Conservation (phyloP, 2,329 filamentous ascomycete species). For the Escovopsis weberi region DNA sequence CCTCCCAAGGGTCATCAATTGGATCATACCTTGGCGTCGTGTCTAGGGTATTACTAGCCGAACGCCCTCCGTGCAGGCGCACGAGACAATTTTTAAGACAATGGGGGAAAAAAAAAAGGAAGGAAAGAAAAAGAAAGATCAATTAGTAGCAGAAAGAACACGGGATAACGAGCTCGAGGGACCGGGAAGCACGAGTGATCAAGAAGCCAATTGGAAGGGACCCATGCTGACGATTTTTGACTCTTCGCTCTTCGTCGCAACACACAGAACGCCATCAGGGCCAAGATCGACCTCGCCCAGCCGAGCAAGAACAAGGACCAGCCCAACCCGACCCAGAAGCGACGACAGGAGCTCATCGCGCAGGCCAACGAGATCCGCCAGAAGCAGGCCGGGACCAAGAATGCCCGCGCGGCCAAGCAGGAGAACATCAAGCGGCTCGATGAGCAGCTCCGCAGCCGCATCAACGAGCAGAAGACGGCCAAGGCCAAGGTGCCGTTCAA, state of each 20-base stretch:
- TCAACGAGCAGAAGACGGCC: slow-evolving; percentile 75
- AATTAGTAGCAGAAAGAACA: not conserved
- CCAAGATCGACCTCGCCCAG: slow-evolving; percentile 72
- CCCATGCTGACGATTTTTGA: too few relatives aligned
- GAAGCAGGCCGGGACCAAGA: slow-evolving; percentile 81
- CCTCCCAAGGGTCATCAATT: too few relatives aligned
- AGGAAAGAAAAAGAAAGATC: not conserved
- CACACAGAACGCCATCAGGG: slow-evolving; percentile 78
- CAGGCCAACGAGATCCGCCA: slow-evolving; percentile 73
- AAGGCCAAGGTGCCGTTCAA: slow-evolving; percentile 74
- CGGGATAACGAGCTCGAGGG: too few relatives aligned
- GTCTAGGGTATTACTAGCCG: not conserved
- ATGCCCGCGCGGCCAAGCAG: slow-evolving; percentile 58
- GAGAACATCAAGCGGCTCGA: slow-evolving; percentile 91
- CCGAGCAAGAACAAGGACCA: slow-evolving; percentile 63
- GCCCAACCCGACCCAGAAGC: slow-evolving; percentile 66
- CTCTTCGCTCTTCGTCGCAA: too few relatives aligned
- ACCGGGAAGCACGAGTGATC: too few relatives aligned
- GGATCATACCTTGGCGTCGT: not conserved
- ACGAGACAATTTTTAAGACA: not conserved
- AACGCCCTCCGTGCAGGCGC: not conserved
- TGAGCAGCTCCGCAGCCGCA: slow-evolving; percentile 71
- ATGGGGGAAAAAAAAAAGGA: not conserved
- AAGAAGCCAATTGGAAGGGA: too few relatives aligned
- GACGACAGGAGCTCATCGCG: slow-evolving; percentile 69